Percentiles rank a stretch among this genome's conserved stretches.
Evolutionary conservation across 768 basidiomycete genomes (phyloP).

Genomic region (Pulveroboletus frians): DNA sequence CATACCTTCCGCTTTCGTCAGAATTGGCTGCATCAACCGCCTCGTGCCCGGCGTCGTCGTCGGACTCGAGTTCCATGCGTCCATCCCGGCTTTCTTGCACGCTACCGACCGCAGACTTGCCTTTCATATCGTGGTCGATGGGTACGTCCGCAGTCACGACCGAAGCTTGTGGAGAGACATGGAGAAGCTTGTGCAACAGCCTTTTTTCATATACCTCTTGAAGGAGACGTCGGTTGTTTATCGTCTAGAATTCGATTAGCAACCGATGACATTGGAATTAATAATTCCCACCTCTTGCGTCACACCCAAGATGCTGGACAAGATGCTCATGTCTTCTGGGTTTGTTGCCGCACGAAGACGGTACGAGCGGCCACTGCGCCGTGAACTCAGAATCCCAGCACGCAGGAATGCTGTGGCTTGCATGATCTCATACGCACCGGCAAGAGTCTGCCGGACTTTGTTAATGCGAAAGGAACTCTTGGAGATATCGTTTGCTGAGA

Average conservation of each 20-base stretch:
- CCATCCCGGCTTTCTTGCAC: constrained; percentile 38
- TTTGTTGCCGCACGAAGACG: constrained; percentile 41
- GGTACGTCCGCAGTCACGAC: constrained; percentile 21
- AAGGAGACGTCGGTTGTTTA: constrained; percentile 66
- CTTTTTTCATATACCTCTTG: constrained; percentile 62
- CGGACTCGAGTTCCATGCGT: constrained; percentile 31
- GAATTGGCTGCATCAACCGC: constrained; percentile 21
- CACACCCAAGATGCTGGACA: constrained; percentile 75
- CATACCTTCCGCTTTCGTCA: constrained; percentile 58
- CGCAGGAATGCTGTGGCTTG: constrained; percentile 66
- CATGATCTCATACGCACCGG: constrained; percentile 75
- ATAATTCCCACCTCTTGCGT: constrained; percentile 64
- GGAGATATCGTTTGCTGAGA: constrained; percentile 87
- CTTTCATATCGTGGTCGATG: constrained; percentile 2
- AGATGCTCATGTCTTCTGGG: constrained; percentile 68
- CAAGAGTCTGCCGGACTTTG: constrained; percentile 76
- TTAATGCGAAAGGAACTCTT: constrained; percentile 80
- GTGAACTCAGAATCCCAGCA: constrained; percentile 57
- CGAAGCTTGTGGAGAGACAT: constrained; percentile 28
- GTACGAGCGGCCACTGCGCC: constrained; percentile 45
- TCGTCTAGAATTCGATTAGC: constrained; percentile 42
- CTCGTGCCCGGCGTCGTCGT: constrained; percentile 13
- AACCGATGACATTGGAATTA: not conserved
- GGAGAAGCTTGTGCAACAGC: constrained; percentile 55
- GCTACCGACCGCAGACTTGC: constrained; percentile 17